Conservation (phyloP, 805 yeast species). For the Priceomyces haplophilus region DNA sequence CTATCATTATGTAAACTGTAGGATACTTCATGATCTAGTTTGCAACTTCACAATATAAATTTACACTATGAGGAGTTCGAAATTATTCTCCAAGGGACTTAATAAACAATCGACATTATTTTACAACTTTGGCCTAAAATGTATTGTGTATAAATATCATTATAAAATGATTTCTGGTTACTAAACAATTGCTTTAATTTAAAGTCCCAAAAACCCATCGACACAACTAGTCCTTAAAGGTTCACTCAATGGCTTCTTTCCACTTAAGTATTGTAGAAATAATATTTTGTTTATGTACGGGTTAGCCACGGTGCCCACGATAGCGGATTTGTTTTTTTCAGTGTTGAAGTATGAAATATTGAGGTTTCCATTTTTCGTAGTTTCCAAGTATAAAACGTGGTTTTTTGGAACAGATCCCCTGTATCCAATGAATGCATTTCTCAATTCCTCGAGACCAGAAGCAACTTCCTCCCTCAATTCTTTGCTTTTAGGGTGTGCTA, state of each 20-base stretch:
- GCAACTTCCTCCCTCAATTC: constrained; percentile 36
- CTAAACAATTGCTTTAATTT: not conserved
- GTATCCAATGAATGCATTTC: constrained; percentile 53
- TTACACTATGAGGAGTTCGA: constrained; percentile 1
- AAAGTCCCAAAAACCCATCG: constrained; percentile 24
- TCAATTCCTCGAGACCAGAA: constrained; percentile 65
- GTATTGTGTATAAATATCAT: too few relatives aligned
- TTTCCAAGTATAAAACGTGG: constrained; percentile 60
- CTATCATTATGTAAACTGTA: constrained; percentile 83
- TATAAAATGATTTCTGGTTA: too few relatives aligned
- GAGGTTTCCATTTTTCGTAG: constrained; percentile 35
- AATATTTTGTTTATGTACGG: constrained; percentile 66
- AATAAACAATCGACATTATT: constrained; percentile 2
- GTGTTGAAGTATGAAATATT: constrained; percentile 26
- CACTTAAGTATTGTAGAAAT: constrained; percentile 73
- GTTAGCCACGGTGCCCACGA: constrained; percentile 59
- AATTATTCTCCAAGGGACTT: constrained; percentile 3
- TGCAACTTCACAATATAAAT: constrained; percentile 2
- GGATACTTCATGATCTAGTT: not conserved
- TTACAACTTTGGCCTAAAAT: not conserved
- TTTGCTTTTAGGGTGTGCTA: constrained; percentile 63
- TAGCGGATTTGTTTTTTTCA: constrained; percentile 16
- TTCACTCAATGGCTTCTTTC: constrained; percentile 61
- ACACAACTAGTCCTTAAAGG: constrained; percentile 46
- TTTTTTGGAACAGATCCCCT: constrained; percentile 76